Evolutionary conservation across 1,284 basidiomycete genomes (phyloP).

Genomic region (Microbotryum violaceum): DNA sequence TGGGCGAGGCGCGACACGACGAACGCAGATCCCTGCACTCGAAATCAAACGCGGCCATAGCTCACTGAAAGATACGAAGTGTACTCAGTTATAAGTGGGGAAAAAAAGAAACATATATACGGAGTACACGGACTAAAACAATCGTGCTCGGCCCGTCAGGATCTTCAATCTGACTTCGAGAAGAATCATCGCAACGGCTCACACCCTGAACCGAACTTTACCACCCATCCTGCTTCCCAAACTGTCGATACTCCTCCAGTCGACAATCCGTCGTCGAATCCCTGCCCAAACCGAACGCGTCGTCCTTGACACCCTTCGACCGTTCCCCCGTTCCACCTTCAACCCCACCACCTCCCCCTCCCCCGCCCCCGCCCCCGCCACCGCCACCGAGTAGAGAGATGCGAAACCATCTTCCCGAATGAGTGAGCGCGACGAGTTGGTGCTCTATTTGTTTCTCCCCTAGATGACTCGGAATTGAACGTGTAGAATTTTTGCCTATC

Average conservation of each 20-base stretch:
- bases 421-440: constrained; percentile 76
- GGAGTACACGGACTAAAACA: neutral
- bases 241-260: constrained; percentile 65
- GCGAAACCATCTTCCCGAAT: constrained; percentile 86
- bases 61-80: no score
- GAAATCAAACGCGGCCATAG: no score
- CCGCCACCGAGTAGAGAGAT: constrained; percentile 55
- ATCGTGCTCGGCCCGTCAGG: neutral
- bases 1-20: no score
- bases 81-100: no score
- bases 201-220: constrained; percentile 4
- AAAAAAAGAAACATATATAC: neutral
- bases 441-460: constrained; percentile 45
- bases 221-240: constrained; percentile 80
- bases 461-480: neutral
- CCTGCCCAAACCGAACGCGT: constrained; percentile 38
- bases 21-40: no score
- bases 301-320: constrained; percentile 45
- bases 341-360: constrained; percentile 44
- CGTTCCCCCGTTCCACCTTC: constrained; percentile 48
- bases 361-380: constrained; percentile 10
- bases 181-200: neutral
- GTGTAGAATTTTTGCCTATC: neutral
- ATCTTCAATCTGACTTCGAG: neutral
- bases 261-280: constrained; percentile 51